Base-by-base conservation (phyloP, 169 alveolate species). In the Plasmodium blacklocki region DNA sequence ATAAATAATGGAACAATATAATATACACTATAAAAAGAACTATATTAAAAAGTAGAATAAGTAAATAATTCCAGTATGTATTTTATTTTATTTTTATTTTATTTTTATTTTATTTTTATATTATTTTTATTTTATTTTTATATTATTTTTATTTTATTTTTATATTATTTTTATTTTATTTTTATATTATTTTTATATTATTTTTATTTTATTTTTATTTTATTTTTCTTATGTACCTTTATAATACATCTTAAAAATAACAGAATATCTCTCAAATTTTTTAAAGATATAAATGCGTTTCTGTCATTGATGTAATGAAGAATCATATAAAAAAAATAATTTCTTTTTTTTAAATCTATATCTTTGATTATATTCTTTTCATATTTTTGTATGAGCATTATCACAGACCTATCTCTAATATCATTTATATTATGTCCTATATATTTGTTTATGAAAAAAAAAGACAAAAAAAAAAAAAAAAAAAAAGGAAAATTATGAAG, bases 301-400 rank as follows among this genome's bases (percentile, higher is more conserved):
- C 90, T 80, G 59, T 80, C 90, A 49, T 80, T 80, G 59, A 80
- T 68, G 63, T 80, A 80, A 11, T 63, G 90, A 62, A 80, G 90
- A 26, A 80, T 80, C n/a, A 80, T 26, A 59, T 70, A 60, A 68
- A 68, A 80, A 68, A 80, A 80, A 56, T 43, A 68, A 50, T 39
- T 54, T 68, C 90, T 68, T 68, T 80, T 80, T 73, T 80, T 80
- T 26, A 80, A 67, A 49, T 80, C 78, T 8, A 71, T 70, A 68
- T 80, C 90, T 15, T 72, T 56, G 19, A 80, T 80, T 80, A 80
- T 39, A 19, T 29, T 56, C 70, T 80, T 80, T 66, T 80, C 85
- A 58, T 80, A 80, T 80, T 80, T 80, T 68, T 68, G 90, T 21
- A 80, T 80, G 14, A 80, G 63, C 83, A 80, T 80, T 15, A 67